Evolutionary conservation across 2,329 filamentous ascomycete species (phyloP).

Genomic region (Xylogone sp.): DNA sequence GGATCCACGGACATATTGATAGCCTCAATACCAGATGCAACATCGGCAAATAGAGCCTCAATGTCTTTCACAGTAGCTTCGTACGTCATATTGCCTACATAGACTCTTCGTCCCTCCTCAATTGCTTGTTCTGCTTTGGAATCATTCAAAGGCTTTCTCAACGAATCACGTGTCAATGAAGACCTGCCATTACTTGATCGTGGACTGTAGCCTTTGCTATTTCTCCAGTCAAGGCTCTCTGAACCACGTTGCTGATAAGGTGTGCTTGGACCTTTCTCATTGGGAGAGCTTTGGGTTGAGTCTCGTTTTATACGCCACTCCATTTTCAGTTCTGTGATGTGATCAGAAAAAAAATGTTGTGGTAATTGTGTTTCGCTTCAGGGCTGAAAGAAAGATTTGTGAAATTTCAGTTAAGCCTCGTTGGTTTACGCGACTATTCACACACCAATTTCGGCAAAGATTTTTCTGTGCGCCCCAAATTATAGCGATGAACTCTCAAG

Average conservation of each 20-base stretch:
- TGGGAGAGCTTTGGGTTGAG: slow-evolving; percentile 5
- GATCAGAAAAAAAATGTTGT: neutral
- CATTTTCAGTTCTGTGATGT: slow-evolving; percentile 10
- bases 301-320: slow-evolving; percentile 22
- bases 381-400: neutral
- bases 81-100: slow-evolving; percentile 53
- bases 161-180: slow-evolving; percentile 1
- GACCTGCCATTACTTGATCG: neutral
- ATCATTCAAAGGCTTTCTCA: slow-evolving; percentile 12
- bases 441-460: too few species aligned
- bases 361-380: neutral
- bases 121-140: slow-evolving; percentile 14
- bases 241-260: slow-evolving; percentile 1
- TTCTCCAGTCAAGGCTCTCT: slow-evolving; percentile 1
- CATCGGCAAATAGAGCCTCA: slow-evolving; percentile 39
- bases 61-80: slow-evolving; percentile 48
- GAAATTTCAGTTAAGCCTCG: too few species aligned
- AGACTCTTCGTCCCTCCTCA: slow-evolving; percentile 34
- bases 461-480: too few species aligned
- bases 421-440: too few species aligned
- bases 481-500: neutral
- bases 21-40: slow-evolving; percentile 41
- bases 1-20: slow-evolving; percentile 68
- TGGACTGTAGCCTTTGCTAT: slow-evolving; percentile 1
- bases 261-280: slow-evolving; percentile 3